phyloP scores from a whole-genome alignment of 352 stramenopile genomes.

The Phytophthora tentaculata region DNA sequence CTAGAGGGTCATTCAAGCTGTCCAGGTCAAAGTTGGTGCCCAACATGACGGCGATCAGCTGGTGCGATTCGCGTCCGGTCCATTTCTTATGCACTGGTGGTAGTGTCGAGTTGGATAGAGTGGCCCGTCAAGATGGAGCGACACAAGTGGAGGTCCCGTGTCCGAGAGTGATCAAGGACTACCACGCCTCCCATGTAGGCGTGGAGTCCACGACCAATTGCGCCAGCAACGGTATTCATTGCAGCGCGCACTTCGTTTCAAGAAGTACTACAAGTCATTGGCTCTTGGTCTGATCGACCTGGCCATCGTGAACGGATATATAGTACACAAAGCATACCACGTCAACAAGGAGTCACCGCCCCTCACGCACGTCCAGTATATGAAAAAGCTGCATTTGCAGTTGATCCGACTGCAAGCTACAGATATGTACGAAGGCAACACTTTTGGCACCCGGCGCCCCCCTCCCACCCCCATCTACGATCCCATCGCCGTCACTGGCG shows the following conservation, averaged over 20 bases:
- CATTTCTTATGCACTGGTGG: background rate
- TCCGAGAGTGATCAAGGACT: background rate
- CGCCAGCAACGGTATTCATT: background rate
- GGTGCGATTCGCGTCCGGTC: background rate
- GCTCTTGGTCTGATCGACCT: conserved; percentile 26
- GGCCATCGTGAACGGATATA: conserved; percentile 33
- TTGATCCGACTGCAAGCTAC: background rate
- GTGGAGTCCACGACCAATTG: background rate
- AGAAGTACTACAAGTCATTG: conserved; percentile 35
- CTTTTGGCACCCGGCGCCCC: background rate
- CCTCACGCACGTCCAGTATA: conserved; percentile 23
- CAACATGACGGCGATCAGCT: background rate
- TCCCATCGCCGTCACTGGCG: background rate
- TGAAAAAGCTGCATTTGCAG: conserved; percentile 16
- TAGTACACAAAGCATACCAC: conserved; percentile 24
- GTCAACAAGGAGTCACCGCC: conserved; percentile 7
- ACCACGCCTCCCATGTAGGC: background rate
- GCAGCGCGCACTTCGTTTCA: conserved; percentile 8
- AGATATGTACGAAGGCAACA: conserved; percentile 27
- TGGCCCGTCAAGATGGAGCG: background rate
- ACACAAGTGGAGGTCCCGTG: background rate
- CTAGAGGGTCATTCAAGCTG: background rate
- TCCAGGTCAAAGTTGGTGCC: background rate
- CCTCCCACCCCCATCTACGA: background rate
- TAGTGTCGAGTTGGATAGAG: background rate